These are phyloP conservation scores for Blepharisma stoltei DNA, from an alignment of 73 alveolate genomes.

Conservation along the genomic window DNA sequence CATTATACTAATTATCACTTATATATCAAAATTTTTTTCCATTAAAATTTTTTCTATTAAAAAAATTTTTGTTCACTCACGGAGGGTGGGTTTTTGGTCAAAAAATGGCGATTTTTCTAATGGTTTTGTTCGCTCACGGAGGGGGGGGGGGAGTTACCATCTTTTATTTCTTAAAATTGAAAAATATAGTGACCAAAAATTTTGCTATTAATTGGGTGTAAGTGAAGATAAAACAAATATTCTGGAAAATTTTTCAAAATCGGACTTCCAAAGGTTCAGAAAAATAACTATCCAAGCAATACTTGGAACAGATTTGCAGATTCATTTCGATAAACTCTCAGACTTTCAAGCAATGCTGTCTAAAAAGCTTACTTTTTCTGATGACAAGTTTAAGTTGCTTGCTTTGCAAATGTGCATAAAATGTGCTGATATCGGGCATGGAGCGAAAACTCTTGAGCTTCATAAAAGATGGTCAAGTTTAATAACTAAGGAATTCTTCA, in stretches of 20 bases:
- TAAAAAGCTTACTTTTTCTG: neutral
- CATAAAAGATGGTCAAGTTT: slow-evolving; percentile 51
- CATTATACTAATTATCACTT: too few relatives aligned
- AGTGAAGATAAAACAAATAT: slow-evolving; percentile 1
- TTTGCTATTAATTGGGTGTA: too few relatives aligned
- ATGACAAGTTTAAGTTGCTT: neutral
- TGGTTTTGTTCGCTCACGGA: too few relatives aligned
- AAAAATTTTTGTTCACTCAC: too few relatives aligned
- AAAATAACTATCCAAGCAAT: slow-evolving; percentile 48
- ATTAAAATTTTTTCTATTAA: too few relatives aligned
- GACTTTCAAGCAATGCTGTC: neutral
- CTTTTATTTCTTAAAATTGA: too few relatives aligned
- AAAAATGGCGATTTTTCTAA: too few relatives aligned
- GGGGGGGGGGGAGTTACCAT: too few relatives aligned
- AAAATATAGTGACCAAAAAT: too few relatives aligned
- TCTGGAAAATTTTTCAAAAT: slow-evolving; percentile 39
- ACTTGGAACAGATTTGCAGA: slow-evolving; percentile 54
- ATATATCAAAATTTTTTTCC: too few relatives aligned
- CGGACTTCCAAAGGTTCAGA: slow-evolving; percentile 49
- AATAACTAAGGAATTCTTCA: slow-evolving; percentile 42
- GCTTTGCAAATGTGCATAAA: slow-evolving; percentile 29
- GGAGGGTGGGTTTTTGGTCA: too few relatives aligned
- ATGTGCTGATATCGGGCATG: slow-evolving; percentile 47
- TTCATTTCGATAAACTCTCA: slow-evolving; percentile 45
- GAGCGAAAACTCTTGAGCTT: slow-evolving; percentile 35